Conservation (phyloP, 805 yeast genomes). For the Saccharomycopsis oosterbeekiorum region DNA sequence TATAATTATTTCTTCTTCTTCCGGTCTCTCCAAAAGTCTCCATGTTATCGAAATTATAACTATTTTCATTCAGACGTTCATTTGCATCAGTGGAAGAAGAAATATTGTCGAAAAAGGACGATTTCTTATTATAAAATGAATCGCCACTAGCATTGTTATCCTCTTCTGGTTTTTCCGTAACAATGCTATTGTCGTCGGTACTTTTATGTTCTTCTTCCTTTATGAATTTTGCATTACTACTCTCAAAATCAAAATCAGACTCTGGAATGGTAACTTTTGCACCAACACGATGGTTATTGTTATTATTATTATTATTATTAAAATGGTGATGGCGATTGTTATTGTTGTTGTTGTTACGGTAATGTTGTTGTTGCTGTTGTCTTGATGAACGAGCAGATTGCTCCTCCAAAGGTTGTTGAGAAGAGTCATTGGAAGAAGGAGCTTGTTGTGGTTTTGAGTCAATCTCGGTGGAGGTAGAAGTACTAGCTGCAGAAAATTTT, state of each 20-base stretch:
- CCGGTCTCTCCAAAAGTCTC: slow-evolving; percentile 18
- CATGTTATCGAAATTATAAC: slow-evolving; percentile 15
- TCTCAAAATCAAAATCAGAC: slow-evolving; percentile 65
- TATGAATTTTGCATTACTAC: slow-evolving; percentile 62
- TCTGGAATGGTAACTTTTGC: slow-evolving; percentile 32
- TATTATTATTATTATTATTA: background rate
- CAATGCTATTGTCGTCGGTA: slow-evolving; percentile 12
- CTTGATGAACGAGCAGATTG: background rate
- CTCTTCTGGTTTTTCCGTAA: slow-evolving; percentile 4
- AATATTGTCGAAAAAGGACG: slow-evolving; percentile 83
- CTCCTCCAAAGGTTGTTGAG: background rate
- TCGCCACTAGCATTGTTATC: slow-evolving; percentile 21
- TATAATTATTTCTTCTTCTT: slow-evolving; percentile 38
- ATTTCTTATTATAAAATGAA: slow-evolving; percentile 57
- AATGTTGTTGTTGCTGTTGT: slow-evolving; percentile 9
- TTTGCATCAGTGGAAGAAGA: slow-evolving; percentile 45
- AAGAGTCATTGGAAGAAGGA: background rate
- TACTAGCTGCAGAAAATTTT: background rate
- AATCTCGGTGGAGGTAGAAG: background rate
- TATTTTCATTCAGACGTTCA: slow-evolving; percentile 19
- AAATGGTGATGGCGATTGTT: slow-evolving; percentile 1
- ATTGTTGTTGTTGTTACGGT: slow-evolving; percentile 1
- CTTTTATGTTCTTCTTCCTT: slow-evolving; percentile 29
- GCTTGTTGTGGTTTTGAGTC: slow-evolving; percentile 14
- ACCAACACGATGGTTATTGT: slow-evolving; percentile 7